Percentiles rank a stretch among this genome's conserved stretches.
phyloP scores from a whole-genome alignment of 495 filamentous ascomycete genomes.

The Penicillium manginii region DNA sequence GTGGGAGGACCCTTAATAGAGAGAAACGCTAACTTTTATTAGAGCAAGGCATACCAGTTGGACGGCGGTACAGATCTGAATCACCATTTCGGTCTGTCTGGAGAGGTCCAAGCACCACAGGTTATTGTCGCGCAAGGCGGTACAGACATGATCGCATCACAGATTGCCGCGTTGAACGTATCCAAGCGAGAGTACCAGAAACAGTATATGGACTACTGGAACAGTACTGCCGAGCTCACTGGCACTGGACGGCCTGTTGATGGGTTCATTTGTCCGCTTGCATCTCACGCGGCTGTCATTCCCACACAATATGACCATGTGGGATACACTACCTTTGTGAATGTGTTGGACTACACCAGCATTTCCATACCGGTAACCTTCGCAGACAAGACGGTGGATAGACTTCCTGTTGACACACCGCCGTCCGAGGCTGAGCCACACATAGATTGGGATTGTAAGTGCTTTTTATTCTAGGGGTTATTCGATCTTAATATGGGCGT shows the following conservation, averaged over 20 bases:
- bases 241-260: constrained; percentile 62
- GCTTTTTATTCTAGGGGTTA: constrained; percentile 29
- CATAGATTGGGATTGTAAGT: constrained; percentile 56
- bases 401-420: constrained; percentile 38
- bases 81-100: constrained; percentile 55
- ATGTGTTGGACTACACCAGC: constrained; percentile 60
- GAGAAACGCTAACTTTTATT: constrained; percentile 5
- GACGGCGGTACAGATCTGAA: constrained; percentile 55
- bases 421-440: constrained; percentile 45
- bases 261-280: constrained; percentile 52
- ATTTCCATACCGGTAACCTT: constrained; percentile 62
- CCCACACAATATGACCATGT: constrained; percentile 50
- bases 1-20: too few species aligned
- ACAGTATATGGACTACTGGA: constrained; percentile 73
- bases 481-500: not conserved
- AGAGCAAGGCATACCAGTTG: constrained; percentile 41
- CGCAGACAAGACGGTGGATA: constrained; percentile 58
- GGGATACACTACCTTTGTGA: constrained; percentile 57
- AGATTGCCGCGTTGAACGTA: constrained; percentile 59
- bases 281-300: constrained; percentile 52
- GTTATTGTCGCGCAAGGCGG: constrained; percentile 29
- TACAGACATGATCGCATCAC: constrained; percentile 42
- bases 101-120: constrained; percentile 52
- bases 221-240: constrained; percentile 56
- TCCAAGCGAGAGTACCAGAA: constrained; percentile 63